Conservation (phyloP, 2,329 filamentous ascomycete species). For the Coleophoma eucalyptorum region DNA sequence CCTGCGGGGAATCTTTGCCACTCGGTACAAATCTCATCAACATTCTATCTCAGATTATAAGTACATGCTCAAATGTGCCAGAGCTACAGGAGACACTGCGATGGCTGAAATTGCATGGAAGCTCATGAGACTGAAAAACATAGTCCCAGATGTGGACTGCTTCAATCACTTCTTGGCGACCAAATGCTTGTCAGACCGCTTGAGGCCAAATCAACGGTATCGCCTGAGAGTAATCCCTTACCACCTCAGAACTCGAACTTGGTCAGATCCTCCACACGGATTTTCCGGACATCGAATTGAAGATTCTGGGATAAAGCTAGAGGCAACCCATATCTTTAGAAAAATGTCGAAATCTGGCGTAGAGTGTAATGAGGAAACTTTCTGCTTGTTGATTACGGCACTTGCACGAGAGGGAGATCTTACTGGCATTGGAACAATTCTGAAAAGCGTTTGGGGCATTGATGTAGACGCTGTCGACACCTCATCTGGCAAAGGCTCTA, state of each 20-base stretch:
- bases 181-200: conserved; percentile 39
- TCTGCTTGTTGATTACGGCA: conserved; percentile 47
- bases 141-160: conserved; percentile 42
- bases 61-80: conserved; percentile 47
- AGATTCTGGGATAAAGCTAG: conserved; percentile 12
- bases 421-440: conserved; percentile 37
- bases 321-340: conserved; percentile 32
- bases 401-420: conserved; percentile 48
- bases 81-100: conserved; percentile 37
- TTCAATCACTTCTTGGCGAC: conserved; percentile 52
- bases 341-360: conserved; percentile 41
- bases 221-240: conserved; percentile 24
- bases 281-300: conserved; percentile 20
- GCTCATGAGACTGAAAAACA: conserved; percentile 31
- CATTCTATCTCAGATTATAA: conserved; percentile 45
- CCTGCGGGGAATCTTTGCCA: conserved; percentile 27
- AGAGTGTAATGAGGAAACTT: conserved; percentile 46
- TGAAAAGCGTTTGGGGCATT: conserved; percentile 51
- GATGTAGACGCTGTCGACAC: conserved; percentile 14
- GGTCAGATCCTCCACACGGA: conserved; percentile 9
- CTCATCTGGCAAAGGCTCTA: conserved; percentile 14
- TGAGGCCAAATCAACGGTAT: conserved; percentile 32
- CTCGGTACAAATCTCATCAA: conserved; percentile 31
- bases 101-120: conserved; percentile 43
- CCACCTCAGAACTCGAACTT: conserved; percentile 19